Evolutionary conservation across 1,284 basidiomycete species (phyloP).

Genomic region (Papiliotrema fonsecae): DNA sequence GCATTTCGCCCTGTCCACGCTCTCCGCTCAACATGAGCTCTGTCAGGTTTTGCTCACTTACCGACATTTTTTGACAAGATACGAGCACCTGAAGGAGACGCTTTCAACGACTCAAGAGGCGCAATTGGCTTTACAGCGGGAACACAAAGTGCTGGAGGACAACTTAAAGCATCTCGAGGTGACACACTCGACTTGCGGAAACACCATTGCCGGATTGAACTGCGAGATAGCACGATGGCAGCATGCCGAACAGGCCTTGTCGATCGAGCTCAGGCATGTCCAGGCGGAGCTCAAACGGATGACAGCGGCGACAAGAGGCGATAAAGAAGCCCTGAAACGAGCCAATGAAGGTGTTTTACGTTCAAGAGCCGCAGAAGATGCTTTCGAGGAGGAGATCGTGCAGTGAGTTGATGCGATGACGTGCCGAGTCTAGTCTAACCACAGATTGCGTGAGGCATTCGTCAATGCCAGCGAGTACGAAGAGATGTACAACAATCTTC

Average conservation of each 20-base stretch:
- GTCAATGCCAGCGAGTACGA: conserved; percentile 14
- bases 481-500: conserved; percentile 19
- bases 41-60: conserved; percentile 2
- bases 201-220: not conserved
- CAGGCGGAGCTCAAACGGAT: conserved; percentile 9
- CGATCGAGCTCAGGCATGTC: conserved; percentile 8
- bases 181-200: conserved; percentile 16
- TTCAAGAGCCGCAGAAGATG: conserved; percentile 25
- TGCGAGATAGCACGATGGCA: conserved; percentile 9
- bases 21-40: not conserved
- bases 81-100: not conserved
- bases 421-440: not conserved
- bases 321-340: conserved; percentile 22
- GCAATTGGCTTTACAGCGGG: conserved; percentile 10
- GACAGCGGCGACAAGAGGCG: conserved; percentile 12
- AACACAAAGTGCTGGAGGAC: conserved; percentile 9
- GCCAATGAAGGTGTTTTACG: conserved; percentile 25
- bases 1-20: not conserved
- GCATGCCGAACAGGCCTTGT: conserved; percentile 1
- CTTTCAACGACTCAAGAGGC: conserved; percentile 3
- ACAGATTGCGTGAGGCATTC: conserved; percentile 22
- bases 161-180: conserved; percentile 6
- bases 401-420: conserved; percentile 22
- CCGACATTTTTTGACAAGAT: conserved; percentile 7
- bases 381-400: conserved; percentile 34